Evolutionary conservation across 768 basidiomycete species (phyloP), one percentile per base, ranked within the genome.

Genomic region (Boletus coccyginus): DNA sequence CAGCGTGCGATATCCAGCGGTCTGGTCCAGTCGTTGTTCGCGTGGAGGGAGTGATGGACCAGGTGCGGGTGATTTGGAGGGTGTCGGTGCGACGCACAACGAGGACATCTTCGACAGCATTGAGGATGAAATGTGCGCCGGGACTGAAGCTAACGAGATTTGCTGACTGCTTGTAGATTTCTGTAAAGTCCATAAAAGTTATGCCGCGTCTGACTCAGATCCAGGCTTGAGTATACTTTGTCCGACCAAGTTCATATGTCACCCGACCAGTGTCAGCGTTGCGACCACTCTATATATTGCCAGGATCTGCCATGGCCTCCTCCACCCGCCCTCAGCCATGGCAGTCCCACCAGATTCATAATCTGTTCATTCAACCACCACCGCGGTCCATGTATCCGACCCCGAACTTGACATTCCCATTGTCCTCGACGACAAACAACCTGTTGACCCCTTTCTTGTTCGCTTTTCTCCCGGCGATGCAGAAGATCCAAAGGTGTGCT

Each of bases 81-180:
- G 88, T 88, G 63, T 93, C 87, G 10, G 93, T 82, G 45, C 89
- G 87, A 42, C 94, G 84, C 17, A 98, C 79, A 61, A 97, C 85
- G 50, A 97, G 77, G 51, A 90, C 80, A 64, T 93, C 86, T 60
- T 87, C 79, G 29, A 89, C 78, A 2, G 90, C 88, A 9, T 87
- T 92, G 21, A 94, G 82, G 60, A 96, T 80, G 65, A 94, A 93
- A 55, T 94, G 89, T 0, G 90, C 83, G 14, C 93, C 93, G 2
- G 92, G 87, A 62, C 93, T 95, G 75, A 93, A 94, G 17, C 78
- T 69, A 57, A 91, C 90, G 42, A 91, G 81, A n/a, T 73, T 79
- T 9, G 76, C 72, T 7, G 90, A 81, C 47, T 92, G 90, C 59
- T 81, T 82, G 78, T 92, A 93, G 59, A 90, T 79, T 68, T 93